Conservation (phyloP, 768 basidiomycete genomes). For the Scleroderma bovista region DNA sequence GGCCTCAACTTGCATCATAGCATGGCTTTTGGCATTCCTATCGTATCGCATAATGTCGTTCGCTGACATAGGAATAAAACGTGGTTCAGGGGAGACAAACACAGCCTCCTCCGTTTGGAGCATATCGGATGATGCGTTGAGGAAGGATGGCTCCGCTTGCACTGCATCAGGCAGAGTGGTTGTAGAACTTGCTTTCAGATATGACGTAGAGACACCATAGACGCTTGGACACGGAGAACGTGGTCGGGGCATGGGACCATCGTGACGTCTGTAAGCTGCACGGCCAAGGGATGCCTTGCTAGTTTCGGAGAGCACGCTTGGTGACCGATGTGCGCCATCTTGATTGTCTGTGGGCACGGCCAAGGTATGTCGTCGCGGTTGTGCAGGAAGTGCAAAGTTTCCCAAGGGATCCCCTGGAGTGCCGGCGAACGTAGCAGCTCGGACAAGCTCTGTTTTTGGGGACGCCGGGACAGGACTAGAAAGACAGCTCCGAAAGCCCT, state of each 20-base stretch:
- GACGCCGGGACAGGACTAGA: not conserved
- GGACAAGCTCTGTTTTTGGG: conserved; percentile 1
- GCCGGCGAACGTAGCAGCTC: conserved; percentile 9
- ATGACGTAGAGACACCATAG: conserved; percentile 6
- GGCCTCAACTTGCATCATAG: conserved; percentile 7
- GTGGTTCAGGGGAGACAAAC: conserved; percentile 7
- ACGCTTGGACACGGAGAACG: conserved; percentile 9
- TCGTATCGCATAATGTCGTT: conserved; percentile 13
- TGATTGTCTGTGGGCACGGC: conserved; percentile 5
- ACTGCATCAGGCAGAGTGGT: conserved; percentile 2
- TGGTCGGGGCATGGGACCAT: conserved; percentile 11
- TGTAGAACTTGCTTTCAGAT: conserved; percentile 4
- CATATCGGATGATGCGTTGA: conserved; percentile 2
- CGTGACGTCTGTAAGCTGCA: conserved; percentile 10
- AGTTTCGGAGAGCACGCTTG: conserved; percentile 7
- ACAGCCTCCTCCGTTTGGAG: conserved; percentile 4
- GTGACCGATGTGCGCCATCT: conserved; percentile 2
- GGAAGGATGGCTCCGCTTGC: not conserved
- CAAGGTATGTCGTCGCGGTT: conserved; percentile 6
- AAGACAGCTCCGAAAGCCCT: conserved; percentile 3
- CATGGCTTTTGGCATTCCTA: conserved; percentile 6
- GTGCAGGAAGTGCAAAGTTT: not conserved
- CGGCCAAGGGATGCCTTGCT: conserved; percentile 7
- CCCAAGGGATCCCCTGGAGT: conserved; percentile 5
- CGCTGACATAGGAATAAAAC: conserved; percentile 11